Base-by-base conservation (phyloP, 306 rosid species). In the Lathyrus sativus region DNA sequence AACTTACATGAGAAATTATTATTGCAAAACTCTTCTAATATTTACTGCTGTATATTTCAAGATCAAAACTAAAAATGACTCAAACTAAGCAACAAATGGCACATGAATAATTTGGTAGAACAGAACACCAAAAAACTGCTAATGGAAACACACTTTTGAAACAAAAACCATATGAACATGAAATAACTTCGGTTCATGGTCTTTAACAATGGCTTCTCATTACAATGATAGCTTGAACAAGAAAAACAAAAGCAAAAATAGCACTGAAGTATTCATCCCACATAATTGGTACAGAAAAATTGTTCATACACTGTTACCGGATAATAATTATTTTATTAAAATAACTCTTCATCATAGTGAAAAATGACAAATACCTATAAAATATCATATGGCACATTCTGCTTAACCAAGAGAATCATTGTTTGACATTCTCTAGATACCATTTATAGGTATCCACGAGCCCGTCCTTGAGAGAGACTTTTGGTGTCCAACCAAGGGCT, bases 381-480 rank as follows among this genome's bases (percentile, higher is more conserved):
- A n/a, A n/a, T 41, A 38, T 39, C 18, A 62, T 51, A 76, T 28
- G 77, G 37, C 74, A 64, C 83, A 69, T 35, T 62, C 72, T 7
- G 38, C 43, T 60, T 18, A 57, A 78, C 44, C 68, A 81, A 76
- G 67, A 76, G 68, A 49, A 59, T 86, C 78, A 92, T 61, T 61
- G 87, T 62, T 80, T 77, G 63, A 85, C 89, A 81, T 92, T 78
- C 80, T 88, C 88, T 78, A 79, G 65, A 78, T 90, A 90, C 97
- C 99, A 93, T 65, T 82, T 90, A 69, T 90, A 93, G 74, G 99
- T 93, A 82, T 84, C 85, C 59, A 81, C 83, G 66, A 93, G 96
- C 5, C 99, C 99, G 19, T 93, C 97, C 82, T 82, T 90, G 55
- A 93, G 99, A 0, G 99, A 86, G 57, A 93, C 70, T 76, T 86